These are phyloP conservation scores for Strobilomyces echinocephalus DNA, from an alignment of 768 basidiomycete species.

Conservation along the genomic window DNA sequence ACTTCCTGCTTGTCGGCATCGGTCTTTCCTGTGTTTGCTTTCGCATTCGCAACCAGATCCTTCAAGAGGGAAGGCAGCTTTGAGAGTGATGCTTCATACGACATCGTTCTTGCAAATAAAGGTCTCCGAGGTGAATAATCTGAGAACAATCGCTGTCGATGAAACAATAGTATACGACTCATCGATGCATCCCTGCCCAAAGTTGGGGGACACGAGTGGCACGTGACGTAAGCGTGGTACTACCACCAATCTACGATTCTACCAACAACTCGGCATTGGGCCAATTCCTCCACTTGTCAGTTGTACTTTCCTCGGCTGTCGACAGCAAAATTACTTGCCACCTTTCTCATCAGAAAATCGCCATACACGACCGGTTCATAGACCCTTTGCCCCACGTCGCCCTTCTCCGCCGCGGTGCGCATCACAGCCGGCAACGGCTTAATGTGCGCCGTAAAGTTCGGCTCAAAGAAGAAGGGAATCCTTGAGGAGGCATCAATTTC, in stretches of 20 bases:
- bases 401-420: conserved; percentile 29
- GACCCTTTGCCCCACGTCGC: conserved; percentile 23
- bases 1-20: conserved; percentile 64
- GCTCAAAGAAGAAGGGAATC: conserved; percentile 93
- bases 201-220: conserved; percentile 2
- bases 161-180: conserved; percentile 16
- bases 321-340: conserved; percentile 63
- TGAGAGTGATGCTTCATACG: conserved; percentile 46
- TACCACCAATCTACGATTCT: no score
- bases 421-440: conserved; percentile 59
- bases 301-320: conserved; percentile 35
- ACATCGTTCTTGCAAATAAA: conserved; percentile 38
- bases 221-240: conserved; percentile 24
- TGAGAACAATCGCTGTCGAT: conserved; percentile 24
- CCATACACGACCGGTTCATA: conserved; percentile 65
- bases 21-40: conserved; percentile 44
- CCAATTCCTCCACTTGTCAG: not conserved
- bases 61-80: conserved; percentile 45
- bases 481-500: conserved; percentile 34
- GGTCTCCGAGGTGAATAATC: conserved; percentile 6
- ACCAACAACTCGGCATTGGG: not conserved
- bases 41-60: conserved; percentile 48
- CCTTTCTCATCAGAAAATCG: conserved; percentile 70
- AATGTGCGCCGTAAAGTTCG: conserved; percentile 72
- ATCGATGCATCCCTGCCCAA: conserved; percentile 15